A percentile compares a stretch with the other conserved stretches of the same genome.
phyloP scores from a whole-genome alignment of 768 basidiomycete genomes.

The Leucocoprinus sp. region DNA sequence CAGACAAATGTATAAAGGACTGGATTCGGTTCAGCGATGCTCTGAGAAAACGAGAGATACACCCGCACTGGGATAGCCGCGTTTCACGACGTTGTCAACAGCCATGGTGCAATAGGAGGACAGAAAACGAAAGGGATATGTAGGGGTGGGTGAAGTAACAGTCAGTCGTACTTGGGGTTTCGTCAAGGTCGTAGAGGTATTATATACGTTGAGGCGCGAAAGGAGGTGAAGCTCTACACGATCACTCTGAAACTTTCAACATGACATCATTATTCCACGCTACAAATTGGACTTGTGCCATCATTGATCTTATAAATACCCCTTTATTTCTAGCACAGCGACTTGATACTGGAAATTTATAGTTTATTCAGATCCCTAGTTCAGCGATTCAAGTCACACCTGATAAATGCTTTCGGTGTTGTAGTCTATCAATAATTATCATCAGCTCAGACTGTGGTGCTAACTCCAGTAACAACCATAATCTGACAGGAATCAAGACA shows the following conservation, averaged over 20 bases:
- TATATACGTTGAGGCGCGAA: constrained; percentile 8
- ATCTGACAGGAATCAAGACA: too few species aligned
- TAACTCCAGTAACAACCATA: too few species aligned
- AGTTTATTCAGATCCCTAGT: too few species aligned
- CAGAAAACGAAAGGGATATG: neutral
- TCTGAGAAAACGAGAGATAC: neutral
- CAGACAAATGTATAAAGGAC: constrained; percentile 4
- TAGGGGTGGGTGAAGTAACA: neutral
- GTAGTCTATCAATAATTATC: too few species aligned
- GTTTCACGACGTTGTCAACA: constrained; percentile 6
- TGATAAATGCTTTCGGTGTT: too few species aligned
- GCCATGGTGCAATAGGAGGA: neutral
- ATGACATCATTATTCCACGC: constrained; percentile 3
- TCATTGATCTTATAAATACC: neutral
- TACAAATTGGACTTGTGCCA: too few species aligned
- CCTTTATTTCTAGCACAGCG: too few species aligned
- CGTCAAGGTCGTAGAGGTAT: neutral
- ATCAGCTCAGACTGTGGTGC: too few species aligned
- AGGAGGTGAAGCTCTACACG: neutral
- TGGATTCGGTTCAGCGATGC: neutral
- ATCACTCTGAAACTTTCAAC: too few species aligned
- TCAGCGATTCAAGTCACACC: too few species aligned
- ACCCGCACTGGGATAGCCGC: constrained; percentile 11
- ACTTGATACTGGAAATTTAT: too few species aligned
- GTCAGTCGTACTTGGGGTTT: neutral